Conservation (phyloP, 148 eudicot species). For the Pharnaceum exiguum region DNA sequence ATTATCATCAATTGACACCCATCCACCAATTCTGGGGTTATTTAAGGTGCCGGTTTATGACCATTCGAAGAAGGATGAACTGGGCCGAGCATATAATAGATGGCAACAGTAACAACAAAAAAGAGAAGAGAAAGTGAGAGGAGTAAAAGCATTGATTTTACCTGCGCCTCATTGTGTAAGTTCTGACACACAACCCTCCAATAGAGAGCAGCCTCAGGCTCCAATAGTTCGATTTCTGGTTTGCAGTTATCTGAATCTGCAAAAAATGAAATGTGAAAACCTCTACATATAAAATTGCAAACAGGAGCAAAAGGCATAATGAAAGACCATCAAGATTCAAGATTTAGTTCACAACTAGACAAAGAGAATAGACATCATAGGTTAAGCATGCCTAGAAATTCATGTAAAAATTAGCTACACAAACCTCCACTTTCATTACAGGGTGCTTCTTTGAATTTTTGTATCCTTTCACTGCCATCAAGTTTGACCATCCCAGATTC, state of each 20-base stretch:
- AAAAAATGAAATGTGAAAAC: not conserved
- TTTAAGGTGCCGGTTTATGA: no score
- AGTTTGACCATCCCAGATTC: conserved; percentile 55
- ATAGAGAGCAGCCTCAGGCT: conserved; percentile 85
- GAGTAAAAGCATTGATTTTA: conserved; percentile 29
- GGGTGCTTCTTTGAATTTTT: conserved; percentile 31
- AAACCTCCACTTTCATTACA: conserved; percentile 51
- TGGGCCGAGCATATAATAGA: not conserved
- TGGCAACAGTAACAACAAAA: no score
- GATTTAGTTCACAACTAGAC: not conserved
- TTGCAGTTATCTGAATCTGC: conserved; percentile 24
- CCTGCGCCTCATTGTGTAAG: conserved; percentile 74
- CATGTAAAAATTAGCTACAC: conserved; percentile 6
- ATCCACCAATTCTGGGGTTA: no score
- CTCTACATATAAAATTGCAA: not conserved
- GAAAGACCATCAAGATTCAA: no score
- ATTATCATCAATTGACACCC: no score
- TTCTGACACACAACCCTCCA: conserved; percentile 81
- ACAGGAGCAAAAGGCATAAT: no score
- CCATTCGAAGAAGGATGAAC: no score
- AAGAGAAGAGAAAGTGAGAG: not conserved
- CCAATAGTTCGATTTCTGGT: conserved; percentile 45
- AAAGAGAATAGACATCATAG: not conserved
- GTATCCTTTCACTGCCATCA: conserved; percentile 51
- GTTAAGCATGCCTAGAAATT: not conserved